phyloP scores from a whole-genome alignment of 495 filamentous ascomycete species.

The Xylaria scruposa region DNA sequence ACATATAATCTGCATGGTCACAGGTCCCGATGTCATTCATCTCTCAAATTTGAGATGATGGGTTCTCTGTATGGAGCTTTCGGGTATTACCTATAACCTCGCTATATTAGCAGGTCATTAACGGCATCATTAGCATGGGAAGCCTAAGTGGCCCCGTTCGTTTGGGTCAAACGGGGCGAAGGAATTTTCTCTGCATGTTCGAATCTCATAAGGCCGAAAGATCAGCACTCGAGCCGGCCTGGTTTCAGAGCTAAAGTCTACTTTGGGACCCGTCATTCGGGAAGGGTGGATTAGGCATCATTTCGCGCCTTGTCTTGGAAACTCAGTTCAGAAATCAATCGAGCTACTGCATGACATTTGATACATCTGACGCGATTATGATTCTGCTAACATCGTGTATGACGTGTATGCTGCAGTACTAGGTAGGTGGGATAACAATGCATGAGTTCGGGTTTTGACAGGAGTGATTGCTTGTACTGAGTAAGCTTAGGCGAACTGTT shows the following conservation, averaged over 20 bases:
- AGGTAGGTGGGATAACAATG: no score
- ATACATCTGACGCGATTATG: background rate
- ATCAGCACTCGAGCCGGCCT: slow-evolving; percentile 13
- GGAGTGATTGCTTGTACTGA: background rate
- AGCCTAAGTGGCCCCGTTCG: slow-evolving; percentile 15
- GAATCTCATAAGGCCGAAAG: slow-evolving; percentile 23
- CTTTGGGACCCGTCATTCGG: slow-evolving; percentile 17
- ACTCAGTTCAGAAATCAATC: background rate
- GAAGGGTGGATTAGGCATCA: slow-evolving; percentile 20
- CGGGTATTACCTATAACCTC: background rate
- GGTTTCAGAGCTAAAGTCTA: slow-evolving; percentile 4
- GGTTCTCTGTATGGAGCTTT: background rate
- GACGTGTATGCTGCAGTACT: background rate
- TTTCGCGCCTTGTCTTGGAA: slow-evolving; percentile 7
- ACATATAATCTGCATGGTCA: slow-evolving; percentile 2
- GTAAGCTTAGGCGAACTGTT: background rate
- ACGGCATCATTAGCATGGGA: background rate
- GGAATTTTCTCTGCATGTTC: slow-evolving; percentile 26
- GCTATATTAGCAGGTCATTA: background rate
- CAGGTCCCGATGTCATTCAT: slow-evolving; percentile 1
- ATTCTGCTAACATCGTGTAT: background rate
- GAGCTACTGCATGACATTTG: slow-evolving; percentile 6
- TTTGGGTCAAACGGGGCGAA: slow-evolving; percentile 22
- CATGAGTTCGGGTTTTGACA: background rate
- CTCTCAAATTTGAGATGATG: slow-evolving; percentile 8